Base-by-base conservation (phyloP, 495 filamentous ascomycete genomes). In the Penicillium atrosanguineum region DNA sequence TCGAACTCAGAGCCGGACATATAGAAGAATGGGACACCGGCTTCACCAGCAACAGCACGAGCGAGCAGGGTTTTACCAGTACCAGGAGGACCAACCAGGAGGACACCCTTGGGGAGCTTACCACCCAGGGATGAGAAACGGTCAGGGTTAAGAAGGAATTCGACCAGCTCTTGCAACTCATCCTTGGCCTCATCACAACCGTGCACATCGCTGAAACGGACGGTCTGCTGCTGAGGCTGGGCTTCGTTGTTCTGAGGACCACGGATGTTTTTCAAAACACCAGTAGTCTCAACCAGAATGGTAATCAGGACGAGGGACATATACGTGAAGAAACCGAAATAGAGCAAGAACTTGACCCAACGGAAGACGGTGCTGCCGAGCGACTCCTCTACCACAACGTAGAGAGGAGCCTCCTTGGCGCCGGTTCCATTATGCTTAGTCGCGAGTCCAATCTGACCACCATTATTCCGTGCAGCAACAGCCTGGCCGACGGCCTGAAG, bases 1-100 rank as follows among this genome's bases (percentile, higher is more conserved):
- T 98, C 94, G 65, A 98, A 98, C 69, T 98, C 95, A 51, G 88
- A 92, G 25, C 94, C 94, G 59, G 95, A 97, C 93, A 98, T 97
- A 80, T 94, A 97, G 81, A 97, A 98, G 81, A 97, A 97, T 1
- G 94, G 94, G 19, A 97, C 95, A 52, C 94, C 94, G 40, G 94
- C 91, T 76, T 98, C 94, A 25, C 94, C 94, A 48, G 94, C 94
- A 46, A 98, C 94, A 11, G 94, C 94, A 58, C 95, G 88, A 52
- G 94, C 94, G 50, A 98, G 82, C 38, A 98, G 81, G n/a, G 94
- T 98, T 72, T 98, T 98, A 72, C 94, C 94, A 46, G 94, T 98
- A 72, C 94, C 94, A 29, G 94, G 94, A 63, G 94, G 94, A 7
- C 94, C 94, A 64, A 96, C 90, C 39, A 98, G 81, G 40, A 98